Conservation (phyloP, 306 rosid species). For the Elaeagnus macrophylla region DNA sequence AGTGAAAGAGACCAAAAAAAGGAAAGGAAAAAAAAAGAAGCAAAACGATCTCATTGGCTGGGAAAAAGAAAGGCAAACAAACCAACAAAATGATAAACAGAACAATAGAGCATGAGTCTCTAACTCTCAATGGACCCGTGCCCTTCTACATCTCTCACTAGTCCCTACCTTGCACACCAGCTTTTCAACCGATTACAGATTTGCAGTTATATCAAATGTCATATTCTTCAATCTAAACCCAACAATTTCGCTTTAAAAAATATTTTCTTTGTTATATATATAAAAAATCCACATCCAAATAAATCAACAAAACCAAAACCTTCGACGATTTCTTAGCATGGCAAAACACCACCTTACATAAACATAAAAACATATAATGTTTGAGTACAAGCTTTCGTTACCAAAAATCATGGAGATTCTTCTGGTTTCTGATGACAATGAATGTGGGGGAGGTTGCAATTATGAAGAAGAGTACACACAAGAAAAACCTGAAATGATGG, state of each 20-base stretch:
- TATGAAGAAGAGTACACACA: too few species aligned
- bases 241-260: constrained; percentile 5
- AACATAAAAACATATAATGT: too few species aligned
- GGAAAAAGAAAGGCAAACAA: neutral
- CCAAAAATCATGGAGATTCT: too few species aligned
- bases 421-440: too few species aligned
- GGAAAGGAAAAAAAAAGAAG: neutral
- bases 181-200: constrained; percentile 20
- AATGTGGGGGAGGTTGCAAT: too few species aligned
- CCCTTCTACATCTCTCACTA: constrained; percentile 17
- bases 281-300: too few species aligned
- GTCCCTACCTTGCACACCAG: constrained; percentile 34
- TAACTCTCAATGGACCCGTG: constrained; percentile 39
- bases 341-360: neutral
- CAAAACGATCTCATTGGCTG: constrained; percentile 21
- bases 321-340: too few species aligned
- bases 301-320: too few species aligned
- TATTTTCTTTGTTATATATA: neutral
- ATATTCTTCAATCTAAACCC: constrained; percentile 4
- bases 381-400: too few species aligned
- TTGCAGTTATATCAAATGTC: constrained; percentile 8
- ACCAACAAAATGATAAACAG: neutral
- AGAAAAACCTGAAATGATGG: too few species aligned
- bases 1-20: neutral
- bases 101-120: constrained; percentile 3